Percentiles rank a stretch among this genome's conserved stretches.
phyloP scores from a whole-genome alignment of 805 yeast genomes.

The Candida broadrunensis region DNA sequence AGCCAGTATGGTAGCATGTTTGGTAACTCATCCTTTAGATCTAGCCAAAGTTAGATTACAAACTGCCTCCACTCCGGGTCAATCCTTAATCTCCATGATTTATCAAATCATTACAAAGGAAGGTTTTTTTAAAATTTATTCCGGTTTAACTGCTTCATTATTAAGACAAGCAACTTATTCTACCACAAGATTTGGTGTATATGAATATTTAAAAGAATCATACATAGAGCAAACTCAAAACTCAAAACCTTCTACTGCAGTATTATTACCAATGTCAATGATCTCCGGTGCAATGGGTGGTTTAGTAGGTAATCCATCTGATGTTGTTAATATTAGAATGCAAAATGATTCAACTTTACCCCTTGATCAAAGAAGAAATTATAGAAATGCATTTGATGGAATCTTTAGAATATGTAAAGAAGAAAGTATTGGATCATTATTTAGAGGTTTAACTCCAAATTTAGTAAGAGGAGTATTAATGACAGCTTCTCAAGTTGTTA shows the following conservation, averaged over 20 bases:
- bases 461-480: conserved; percentile 76
- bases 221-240: conserved; percentile 37
- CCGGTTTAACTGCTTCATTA: conserved; percentile 79
- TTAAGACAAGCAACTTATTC: conserved; percentile 87
- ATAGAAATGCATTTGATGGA: conserved; percentile 78
- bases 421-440: conserved; percentile 59
- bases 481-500: conserved; percentile 90
- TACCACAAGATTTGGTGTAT: conserved; percentile 82
- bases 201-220: conserved; percentile 67
- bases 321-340: conserved; percentile 85
- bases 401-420: conserved; percentile 53
- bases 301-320: conserved; percentile 83
- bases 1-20: conserved; percentile 64
- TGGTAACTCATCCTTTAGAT: conserved; percentile 79
- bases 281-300: conserved; percentile 85
- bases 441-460: conserved; percentile 77
- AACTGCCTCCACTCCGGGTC: conserved; percentile 69
- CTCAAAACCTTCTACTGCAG: conserved; percentile 51
- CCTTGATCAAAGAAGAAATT: conserved; percentile 61
- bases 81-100: conserved; percentile 60
- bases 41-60: conserved; percentile 85
- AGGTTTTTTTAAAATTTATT: conserved; percentile 68
- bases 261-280: conserved; percentile 76
- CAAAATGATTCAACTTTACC: conserved; percentile 81
- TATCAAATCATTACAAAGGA: conserved; percentile 56